Base-by-base conservation (phyloP, 108 stramenopile species). In the Discostella stelligeroides region DNA sequence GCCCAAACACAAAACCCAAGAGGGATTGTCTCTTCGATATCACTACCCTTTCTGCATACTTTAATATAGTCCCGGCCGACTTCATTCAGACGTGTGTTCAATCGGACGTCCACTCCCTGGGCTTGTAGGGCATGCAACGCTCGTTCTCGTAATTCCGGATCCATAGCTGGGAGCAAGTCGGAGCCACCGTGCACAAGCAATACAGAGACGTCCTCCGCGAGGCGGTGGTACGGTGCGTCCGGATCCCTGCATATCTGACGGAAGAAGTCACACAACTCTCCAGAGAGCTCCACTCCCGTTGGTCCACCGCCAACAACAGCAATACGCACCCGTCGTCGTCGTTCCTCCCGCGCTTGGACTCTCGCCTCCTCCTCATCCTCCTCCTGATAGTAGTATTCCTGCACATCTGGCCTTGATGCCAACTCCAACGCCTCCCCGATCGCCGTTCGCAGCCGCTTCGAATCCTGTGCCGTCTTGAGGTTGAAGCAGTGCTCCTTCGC, bases 241-340 rank as follows among this genome's bases (percentile, higher is more conserved):
- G 47, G 67, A 10, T 57, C 29, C 1, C 61, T 47, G 17, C 72
- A 70, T 6, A 87, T 62, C 51, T 92, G 84, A 0, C 45, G 12
- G 38, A 75, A 63, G 43, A 92, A 85, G 72, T 92, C 92, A 25
- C 39, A 39, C 25, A 92, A 59, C 65, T 92, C 92, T 37, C 89
- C 92, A 2, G 82, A 66, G 11, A 88, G 63, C 62, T 92, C 92
- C 12, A 88, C 80, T 0, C 83, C 83, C 11, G 83, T 84, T 12
- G 83, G 79, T 7, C 83, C 83, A 43, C 83, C 83, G 9, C 83
- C 83, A 1, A 84, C 66, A 17, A 84, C 66, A 1, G 73, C 80
- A 24, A 81, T 66, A 17, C 75, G 68, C 37, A 73, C 57, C 49
- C 79, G 75, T 29, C 62, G 46, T 14, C 53, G 57, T 1, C 76